Evolutionary conservation across 768 basidiomycete species (phyloP).

Genomic region (Collybiopsis luxurians): DNA sequence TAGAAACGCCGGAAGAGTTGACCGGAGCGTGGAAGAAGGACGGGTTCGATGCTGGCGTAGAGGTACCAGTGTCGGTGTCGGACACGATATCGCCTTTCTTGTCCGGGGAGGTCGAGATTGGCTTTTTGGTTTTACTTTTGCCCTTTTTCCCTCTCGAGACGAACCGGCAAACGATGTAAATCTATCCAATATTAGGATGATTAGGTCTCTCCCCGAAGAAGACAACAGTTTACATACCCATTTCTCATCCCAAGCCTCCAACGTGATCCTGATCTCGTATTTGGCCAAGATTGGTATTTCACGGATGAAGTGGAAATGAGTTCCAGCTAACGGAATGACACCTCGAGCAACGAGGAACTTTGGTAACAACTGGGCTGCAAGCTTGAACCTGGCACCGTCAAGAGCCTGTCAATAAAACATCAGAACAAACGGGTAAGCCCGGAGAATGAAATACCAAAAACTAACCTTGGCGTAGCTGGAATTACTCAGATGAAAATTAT

Average conservation of each 20-base stretch:
- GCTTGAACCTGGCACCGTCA: conserved; percentile 4
- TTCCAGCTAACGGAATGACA: conserved; percentile 41
- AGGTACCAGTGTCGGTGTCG: background rate
- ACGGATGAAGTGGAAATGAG: conserved; percentile 40
- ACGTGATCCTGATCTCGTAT: conserved; percentile 43
- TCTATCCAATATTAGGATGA: conserved; percentile 22
- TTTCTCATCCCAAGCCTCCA: conserved; percentile 52
- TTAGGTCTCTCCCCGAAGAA: background rate
- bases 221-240: conserved; percentile 37
- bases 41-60: background rate
- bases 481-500: conserved; percentile 75
- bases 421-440: no score
- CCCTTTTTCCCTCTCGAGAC: conserved; percentile 33
- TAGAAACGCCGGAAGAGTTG: background rate
- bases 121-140: background rate
- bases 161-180: conserved; percentile 44
- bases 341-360: conserved; percentile 41
- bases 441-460: no score
- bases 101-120: background rate
- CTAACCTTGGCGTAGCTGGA: conserved; percentile 75
- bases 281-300: conserved; percentile 45
- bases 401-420: conserved; percentile 4
- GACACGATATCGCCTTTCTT: no score
- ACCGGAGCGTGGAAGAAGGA: conserved; percentile 5
- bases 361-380: conserved; percentile 25